A percentile compares a stretch with the other conserved stretches of the same genome.
phyloP scores from a whole-genome alignment of 2,329 filamentous ascomycete species.

The Sclerotinia sclerotiorum region DNA sequence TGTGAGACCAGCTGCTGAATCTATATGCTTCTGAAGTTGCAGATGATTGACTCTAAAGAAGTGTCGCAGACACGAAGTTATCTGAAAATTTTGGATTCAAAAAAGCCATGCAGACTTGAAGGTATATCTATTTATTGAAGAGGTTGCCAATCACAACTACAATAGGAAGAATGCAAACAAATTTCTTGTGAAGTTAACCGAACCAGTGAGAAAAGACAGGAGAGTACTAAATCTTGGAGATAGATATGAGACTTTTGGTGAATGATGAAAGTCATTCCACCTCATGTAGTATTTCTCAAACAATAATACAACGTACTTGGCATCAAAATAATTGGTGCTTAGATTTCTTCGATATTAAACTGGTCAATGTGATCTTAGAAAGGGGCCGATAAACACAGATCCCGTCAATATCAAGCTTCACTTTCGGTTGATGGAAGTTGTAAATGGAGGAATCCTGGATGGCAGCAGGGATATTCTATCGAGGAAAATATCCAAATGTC shows the following conservation, averaged over 20 bases:
- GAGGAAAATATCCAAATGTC: neutral
- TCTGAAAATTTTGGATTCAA: neutral
- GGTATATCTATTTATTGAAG: neutral
- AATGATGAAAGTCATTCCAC: slow-evolving; percentile 19
- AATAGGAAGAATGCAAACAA: neutral
- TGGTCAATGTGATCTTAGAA: slow-evolving; percentile 7
- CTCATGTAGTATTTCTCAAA: neutral
- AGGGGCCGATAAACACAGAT: slow-evolving; percentile 4
- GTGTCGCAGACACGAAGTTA: slow-evolving; percentile 9
- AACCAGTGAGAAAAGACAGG: neutral
- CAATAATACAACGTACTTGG: neutral
- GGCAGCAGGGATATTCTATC: neutral
- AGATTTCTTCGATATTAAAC: neutral
- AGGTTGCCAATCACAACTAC: neutral
- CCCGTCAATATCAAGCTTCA: neutral
- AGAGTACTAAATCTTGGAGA: neutral
- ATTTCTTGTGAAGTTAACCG: neutral
- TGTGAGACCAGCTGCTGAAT: slow-evolving; percentile 14
- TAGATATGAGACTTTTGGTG: neutral
- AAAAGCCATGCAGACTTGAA: neutral
- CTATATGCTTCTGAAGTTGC: neutral
- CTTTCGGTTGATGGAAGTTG: neutral
- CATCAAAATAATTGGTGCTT: neutral
- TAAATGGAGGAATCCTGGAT: neutral
- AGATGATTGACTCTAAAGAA: neutral